Percentiles rank a stretch among this genome's conserved stretches.
phyloP scores from a whole-genome alignment of 371 early-diverging fungal genomes.

The Mortierella polycephala region DNA sequence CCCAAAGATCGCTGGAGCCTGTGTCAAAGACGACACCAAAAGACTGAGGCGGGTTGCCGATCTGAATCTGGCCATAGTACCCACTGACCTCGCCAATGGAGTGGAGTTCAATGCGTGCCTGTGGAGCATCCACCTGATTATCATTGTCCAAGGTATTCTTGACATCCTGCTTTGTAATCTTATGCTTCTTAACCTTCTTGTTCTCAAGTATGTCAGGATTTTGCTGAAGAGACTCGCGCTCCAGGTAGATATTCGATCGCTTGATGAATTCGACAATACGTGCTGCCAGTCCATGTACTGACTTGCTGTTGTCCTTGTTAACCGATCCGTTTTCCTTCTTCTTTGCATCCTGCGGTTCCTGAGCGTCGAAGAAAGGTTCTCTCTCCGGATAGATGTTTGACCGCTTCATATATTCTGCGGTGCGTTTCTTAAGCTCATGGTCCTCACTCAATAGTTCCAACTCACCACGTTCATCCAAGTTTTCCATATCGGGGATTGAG shows the following conservation, averaged over 20 bases:
- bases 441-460: slow-evolving; percentile 18
- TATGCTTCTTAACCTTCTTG: neutral
- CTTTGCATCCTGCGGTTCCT: too few species aligned
- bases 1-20: slow-evolving; percentile 74
- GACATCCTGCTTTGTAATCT: neutral
- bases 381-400: slow-evolving; percentile 14
- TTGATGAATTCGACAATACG: too few species aligned
- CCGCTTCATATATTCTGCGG: slow-evolving; percentile 27
- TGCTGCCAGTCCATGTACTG: too few species aligned
- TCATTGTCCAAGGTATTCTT: neutral
- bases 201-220: too few species aligned
- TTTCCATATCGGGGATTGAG: neutral
- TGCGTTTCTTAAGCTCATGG: slow-evolving; percentile 10
- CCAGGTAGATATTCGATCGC: too few species aligned
- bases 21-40: slow-evolving; percentile 75
- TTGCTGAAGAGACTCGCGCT: neutral
- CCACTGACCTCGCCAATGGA: slow-evolving; percentile 49
- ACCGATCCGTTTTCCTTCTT: too few species aligned
- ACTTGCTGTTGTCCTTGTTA: too few species aligned
- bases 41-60: slow-evolving; percentile 73
- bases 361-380: too few species aligned
- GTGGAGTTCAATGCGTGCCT: slow-evolving; percentile 22
- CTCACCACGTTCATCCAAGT: neutral
- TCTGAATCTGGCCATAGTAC: slow-evolving; percentile 62
- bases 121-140: slow-evolving; percentile 9